Evolutionary conservation across 2,329 filamentous ascomycete species (phyloP).

Genomic region (Nemania abortiva): DNA sequence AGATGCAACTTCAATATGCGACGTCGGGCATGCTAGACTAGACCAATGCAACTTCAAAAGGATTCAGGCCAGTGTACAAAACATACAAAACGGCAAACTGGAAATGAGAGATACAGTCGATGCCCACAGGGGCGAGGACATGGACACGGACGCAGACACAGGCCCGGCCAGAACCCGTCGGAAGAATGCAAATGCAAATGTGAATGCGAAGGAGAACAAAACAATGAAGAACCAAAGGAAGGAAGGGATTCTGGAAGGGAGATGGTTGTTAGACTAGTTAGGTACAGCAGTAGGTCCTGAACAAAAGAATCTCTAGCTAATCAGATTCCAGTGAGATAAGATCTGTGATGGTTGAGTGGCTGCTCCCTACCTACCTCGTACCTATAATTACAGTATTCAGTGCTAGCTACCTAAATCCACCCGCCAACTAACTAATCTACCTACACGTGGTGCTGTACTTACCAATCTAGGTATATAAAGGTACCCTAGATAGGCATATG

Average conservation of each 20-base stretch:
- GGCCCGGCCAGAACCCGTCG: constrained; percentile 21
- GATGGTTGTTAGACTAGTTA: not conserved
- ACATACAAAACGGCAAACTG: not conserved
- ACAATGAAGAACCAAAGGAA: not conserved
- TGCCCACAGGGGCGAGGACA: no score
- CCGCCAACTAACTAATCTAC: constrained; percentile 14
- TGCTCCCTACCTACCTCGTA: not conserved
- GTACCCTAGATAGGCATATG: not conserved
- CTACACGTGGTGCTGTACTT: constrained; percentile 11
- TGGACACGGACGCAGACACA: constrained; percentile 7
- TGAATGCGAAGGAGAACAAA: constrained; percentile 3
- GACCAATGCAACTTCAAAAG: constrained; percentile 18
- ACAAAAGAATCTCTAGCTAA: constrained; percentile 12
- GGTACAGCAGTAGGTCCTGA: not conserved
- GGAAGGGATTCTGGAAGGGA: constrained; percentile 1
- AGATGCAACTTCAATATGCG: constrained; percentile 29
- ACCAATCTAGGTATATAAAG: no score
- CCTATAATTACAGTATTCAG: no score
- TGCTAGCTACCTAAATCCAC: no score
- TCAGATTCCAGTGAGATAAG: not conserved
- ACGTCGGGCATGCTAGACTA: constrained; percentile 28
- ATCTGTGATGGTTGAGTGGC: not conserved
- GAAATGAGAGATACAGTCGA: constrained; percentile 17
- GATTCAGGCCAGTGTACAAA: constrained; percentile 5
- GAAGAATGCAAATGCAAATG: constrained; percentile 31